These are phyloP conservation scores for Hypoxylon rickii DNA, from an alignment of 495 filamentous ascomycete species.

Conservation along the genomic window DNA sequence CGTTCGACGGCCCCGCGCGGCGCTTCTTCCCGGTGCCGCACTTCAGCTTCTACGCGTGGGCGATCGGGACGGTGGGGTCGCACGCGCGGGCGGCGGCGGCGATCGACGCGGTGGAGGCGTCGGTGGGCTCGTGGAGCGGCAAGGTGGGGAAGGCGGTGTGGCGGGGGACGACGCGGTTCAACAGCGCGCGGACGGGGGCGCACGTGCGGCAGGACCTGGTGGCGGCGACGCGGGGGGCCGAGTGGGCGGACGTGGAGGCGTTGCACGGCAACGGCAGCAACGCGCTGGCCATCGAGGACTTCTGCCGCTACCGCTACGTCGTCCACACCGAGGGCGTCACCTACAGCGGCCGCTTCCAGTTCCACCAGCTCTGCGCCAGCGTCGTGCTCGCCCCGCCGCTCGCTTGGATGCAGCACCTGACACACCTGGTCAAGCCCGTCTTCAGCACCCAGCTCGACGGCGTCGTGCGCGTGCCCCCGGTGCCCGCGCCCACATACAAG, in stretches of 20 bases:
- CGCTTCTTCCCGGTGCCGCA: slow-evolving; percentile 75
- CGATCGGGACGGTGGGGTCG: slow-evolving; percentile 62
- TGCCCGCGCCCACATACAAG: too few species aligned
- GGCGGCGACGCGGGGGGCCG: slow-evolving; percentile 33
- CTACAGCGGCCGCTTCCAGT: slow-evolving; percentile 61
- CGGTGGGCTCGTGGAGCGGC: slow-evolving; percentile 4
- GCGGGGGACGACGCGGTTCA: slow-evolving; percentile 65
- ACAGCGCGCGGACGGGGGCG: slow-evolving; percentile 47
- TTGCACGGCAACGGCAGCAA: slow-evolving; percentile 46
- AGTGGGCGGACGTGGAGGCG: slow-evolving; percentile 57
- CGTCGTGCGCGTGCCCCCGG: slow-evolving; percentile 4
- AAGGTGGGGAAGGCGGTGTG: slow-evolving; percentile 72
- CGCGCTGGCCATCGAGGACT: slow-evolving; percentile 51
- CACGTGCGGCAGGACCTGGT: slow-evolving; percentile 53
- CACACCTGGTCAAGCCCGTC: slow-evolving; percentile 50
- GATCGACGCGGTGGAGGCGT: slow-evolving; percentile 48
- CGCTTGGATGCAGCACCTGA: slow-evolving; percentile 55
- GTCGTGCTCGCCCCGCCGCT: slow-evolving; percentile 54
- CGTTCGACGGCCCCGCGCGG: slow-evolving; percentile 47
- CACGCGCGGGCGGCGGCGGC: slow-evolving; percentile 56
- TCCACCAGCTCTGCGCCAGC: slow-evolving; percentile 55
- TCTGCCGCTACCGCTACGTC: slow-evolving; percentile 58
- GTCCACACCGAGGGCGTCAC: slow-evolving; percentile 66
- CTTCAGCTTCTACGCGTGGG: slow-evolving; percentile 79
- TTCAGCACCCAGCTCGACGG: slow-evolving; percentile 44